Evolutionary conservation across 768 basidiomycete species (phyloP), one percentile per base, ranked within the genome.

Genomic region (Boletus tomentosulus): DNA sequence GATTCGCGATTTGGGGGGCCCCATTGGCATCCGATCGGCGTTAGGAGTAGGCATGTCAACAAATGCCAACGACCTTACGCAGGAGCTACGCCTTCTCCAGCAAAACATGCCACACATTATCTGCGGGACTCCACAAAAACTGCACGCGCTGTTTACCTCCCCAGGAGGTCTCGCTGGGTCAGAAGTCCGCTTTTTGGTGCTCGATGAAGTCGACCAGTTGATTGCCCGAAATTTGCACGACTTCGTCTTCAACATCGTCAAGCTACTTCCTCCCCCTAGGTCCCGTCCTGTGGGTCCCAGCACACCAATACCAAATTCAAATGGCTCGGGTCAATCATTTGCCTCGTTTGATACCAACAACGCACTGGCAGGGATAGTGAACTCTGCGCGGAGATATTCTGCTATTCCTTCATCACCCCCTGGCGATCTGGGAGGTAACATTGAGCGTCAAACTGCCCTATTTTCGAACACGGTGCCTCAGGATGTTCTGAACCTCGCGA

Each of bases 391-490:
- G 51, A 76, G 87, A 61, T 83, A 84, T 60, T 90, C 88, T 42
- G 61, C 77, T 19, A 73, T 84, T 27, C 71, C 77, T 13, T 58
- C 74, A 3, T 71, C 83, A 30, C 76, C 83, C 11, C 76, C 73
- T 13, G 75, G 74, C 22, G 73, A 75, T 19, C 62, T 59, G 45
- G 62, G 65, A 31, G 65, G 63, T 22, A 71, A 63, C n/a, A 78
- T 87, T 45, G 92, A 95, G 60, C 85, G 94, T 25, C 93, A 95
- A 70, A 92, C 92, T 4, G 92, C 90, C 7, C 76, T 92, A n/a
- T 98, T 98, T 72, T 96, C 93, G 35, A 98, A 98, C 69, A 99
- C 97, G 3, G 95, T 97, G 16, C 96, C 93, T 15, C 93, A 96
- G 67, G 97, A 99, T 66, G 97, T 99, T 11, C 82, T 99, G 57